These are phyloP conservation scores for Vicia sativa DNA, from an alignment of 306 rosid species.

Conservation along the genomic window DNA sequence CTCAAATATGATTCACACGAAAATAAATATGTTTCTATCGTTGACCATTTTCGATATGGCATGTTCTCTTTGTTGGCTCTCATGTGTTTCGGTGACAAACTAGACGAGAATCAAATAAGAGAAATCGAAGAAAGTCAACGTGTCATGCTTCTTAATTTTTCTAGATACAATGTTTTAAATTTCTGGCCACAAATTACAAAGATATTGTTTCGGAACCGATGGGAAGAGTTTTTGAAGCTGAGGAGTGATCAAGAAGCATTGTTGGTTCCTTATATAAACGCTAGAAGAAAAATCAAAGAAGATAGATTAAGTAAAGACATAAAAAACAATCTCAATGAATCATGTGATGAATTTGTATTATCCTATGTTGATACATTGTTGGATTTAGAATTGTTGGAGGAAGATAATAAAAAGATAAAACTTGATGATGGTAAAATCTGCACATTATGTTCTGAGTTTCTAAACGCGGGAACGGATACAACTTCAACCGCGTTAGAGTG, in stretches of 20 bases:
- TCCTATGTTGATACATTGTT: constrained; percentile 50
- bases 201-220: constrained; percentile 38
- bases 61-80: constrained; percentile 44
- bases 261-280: constrained; percentile 39
- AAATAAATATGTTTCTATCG: background rate
- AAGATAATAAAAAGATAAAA: constrained; percentile 17
- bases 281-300: constrained; percentile 43
- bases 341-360: constrained; percentile 30
- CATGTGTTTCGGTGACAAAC: constrained; percentile 54
- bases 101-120: constrained; percentile 39
- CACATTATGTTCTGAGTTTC: constrained; percentile 49
- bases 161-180: constrained; percentile 40
- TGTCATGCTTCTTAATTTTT: constrained; percentile 28
- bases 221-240: constrained; percentile 40
- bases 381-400: constrained; percentile 42
- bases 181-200: constrained; percentile 39
- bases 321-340: background rate
- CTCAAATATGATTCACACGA: constrained; percentile 7
- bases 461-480: constrained; percentile 50
- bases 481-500: constrained; percentile 52
- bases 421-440: constrained; percentile 43
- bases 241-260: constrained; percentile 33
- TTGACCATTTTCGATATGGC: constrained; percentile 45
- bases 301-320: constrained; percentile 17
- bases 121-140: constrained; percentile 44